Evolutionary conservation across 176 grass and related monocot species (phyloP), one percentile per base, ranked within the genome.

Genomic region (Carex myosuroides): DNA sequence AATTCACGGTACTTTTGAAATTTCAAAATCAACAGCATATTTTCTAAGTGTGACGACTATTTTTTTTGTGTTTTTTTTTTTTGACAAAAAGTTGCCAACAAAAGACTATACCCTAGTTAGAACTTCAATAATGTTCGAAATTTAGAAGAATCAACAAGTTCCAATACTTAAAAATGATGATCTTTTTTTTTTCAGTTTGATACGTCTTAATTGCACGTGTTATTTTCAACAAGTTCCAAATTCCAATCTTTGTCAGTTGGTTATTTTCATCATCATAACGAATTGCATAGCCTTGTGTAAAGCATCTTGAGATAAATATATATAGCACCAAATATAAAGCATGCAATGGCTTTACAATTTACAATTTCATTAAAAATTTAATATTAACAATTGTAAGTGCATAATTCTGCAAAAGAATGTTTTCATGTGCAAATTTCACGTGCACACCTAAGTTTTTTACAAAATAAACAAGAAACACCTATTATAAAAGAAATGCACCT

Each of bases 331-430:
- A 67, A 30, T 67, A 67, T 67, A 67, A 5, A 67, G 30, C 26
- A 67, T 35, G 12, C 30, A 59, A 44, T 44, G 42, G 42, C 42
- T 44, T 67, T 29, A 17, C 4, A 74, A 74, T 74, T 74, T 48
- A 65, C 63, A 65, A n/a, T 13, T 74, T 74, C 8, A 74, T 26
- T 7, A 53, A 48, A 74, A 74, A 22, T 30, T 53, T 26, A 17
- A 77, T 77, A 54, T 77, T 30, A 54, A 77, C 46, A 82, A 79
- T 84, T 39, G 53, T 52, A 79, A 64, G 1, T 66, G 9, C 48
- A 55, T 1, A 8, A 53, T 44, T 62, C 57, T 64, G 46, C 18
- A 58, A 60, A 81, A 21, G 62, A 73, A 50, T 73, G 22, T 26
- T 13, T 26, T 4, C 30, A 44, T 5, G 6, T 64, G 59, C 79